Percentiles rank a stretch among this genome's conserved stretches.
phyloP scores from a whole-genome alignment of 495 filamentous ascomycete species.

The Massariosphaeria phaeospora region DNA sequence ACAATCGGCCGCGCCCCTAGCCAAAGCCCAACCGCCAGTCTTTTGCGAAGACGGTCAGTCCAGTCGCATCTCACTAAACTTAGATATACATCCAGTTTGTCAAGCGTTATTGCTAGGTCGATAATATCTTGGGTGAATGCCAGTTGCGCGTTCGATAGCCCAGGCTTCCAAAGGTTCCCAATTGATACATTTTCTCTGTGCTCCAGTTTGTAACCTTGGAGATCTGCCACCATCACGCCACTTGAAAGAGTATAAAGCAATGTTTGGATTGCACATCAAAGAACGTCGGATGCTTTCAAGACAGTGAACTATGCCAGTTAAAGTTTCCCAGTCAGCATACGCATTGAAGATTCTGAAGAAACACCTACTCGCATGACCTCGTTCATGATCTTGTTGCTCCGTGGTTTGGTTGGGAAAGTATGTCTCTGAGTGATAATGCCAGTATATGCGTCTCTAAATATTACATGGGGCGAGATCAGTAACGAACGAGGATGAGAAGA shows the following conservation, averaged over 20 bases:
- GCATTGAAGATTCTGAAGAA: neutral
- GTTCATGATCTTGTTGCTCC: neutral
- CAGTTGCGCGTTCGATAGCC: neutral
- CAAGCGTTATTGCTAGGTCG: too few relatives aligned
- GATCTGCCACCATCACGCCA: neutral
- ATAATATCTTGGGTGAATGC: neutral
- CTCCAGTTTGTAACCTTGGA: neutral
- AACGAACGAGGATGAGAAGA: neutral
- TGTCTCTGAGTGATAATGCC: neutral
- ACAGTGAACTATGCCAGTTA: constrained; percentile 1
- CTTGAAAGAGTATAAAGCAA: constrained; percentile 5
- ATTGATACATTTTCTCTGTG: constrained; percentile 10
- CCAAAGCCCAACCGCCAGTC: too few relatives aligned
- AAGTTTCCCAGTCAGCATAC: neutral
- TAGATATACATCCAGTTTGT: too few relatives aligned
- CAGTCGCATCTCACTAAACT: too few relatives aligned
- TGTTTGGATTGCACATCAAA: constrained; percentile 11
- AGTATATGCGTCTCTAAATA: constrained; percentile 8
- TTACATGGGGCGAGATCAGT: neutral
- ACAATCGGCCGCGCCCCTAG: too few relatives aligned
- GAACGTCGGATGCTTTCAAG: neutral
- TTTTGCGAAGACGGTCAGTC: too few relatives aligned
- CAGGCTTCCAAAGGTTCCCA: constrained; percentile 9
- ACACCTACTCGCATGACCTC: constrained; percentile 6
- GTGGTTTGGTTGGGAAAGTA: constrained; percentile 10